Base-by-base conservation (phyloP, 2,329 filamentous ascomycete species). In the Scopulariopsis brevicaulis region DNA sequence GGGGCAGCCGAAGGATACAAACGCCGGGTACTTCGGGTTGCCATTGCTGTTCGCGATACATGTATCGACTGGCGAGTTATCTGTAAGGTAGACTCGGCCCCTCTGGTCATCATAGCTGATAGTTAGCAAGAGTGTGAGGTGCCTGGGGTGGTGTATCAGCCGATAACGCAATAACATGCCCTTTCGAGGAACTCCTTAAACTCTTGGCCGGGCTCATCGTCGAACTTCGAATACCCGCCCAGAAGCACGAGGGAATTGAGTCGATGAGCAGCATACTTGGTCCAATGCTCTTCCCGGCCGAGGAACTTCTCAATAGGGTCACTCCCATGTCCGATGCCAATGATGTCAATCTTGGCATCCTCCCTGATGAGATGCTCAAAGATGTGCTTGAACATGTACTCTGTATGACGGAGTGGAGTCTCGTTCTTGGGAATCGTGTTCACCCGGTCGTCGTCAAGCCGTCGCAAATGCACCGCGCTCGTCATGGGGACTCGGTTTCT, bases 321-420 rank as follows among this genome's bases (percentile, higher is more conserved):
- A 0, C 83, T 84, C 3, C 84, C 84, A 58, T 87, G 83, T 1
- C 86, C 84, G 18, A 94, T 73, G 1, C 81, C 89, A 54, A 96
- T 76, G 35, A 96, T 67, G 65, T 91, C 84, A 22, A 96, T 66
- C 52, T 76, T 77, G 0, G 83, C 82, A 1, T 77, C 68, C 0
- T 72, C 58, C 0, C 72, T 65, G 0, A 81, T 71, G 6, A 84
- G 61, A 10, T 72, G 69, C 0, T 71, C 71, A 4, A 94, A 65
- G 1, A 92, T 75, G 4, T 80, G 67, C 28, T 85, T 74, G 61
- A 96, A 87, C 1, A 94, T 73, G 53, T 80, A 84, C 34, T 71
- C 66, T 28, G 93, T 74, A 66, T 96, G 92, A 57, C 82, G 76
- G 34, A 70, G 66, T 18, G 79, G 70, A 28, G 68, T 76, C 11